Evolutionary conservation across 2,329 filamentous ascomycete genomes (phyloP).

Genomic region (Exophiala aquamarina): DNA sequence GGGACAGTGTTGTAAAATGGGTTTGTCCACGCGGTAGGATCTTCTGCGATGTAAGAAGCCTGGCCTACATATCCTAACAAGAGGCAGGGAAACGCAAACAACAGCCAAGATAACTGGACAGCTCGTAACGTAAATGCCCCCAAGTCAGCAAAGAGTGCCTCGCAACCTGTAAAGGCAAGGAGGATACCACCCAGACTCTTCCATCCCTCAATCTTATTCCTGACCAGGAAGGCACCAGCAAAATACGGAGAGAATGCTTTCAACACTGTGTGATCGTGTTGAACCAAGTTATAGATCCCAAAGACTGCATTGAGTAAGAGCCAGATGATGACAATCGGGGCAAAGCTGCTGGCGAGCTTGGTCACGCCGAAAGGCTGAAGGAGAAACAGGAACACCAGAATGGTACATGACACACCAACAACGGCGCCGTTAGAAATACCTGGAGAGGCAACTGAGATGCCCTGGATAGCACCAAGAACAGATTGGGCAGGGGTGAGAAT

Average conservation of each 20-base stretch:
- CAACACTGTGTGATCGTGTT: slow-evolving; percentile 50
- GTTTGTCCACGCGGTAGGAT: slow-evolving; percentile 64
- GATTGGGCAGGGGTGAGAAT: slow-evolving; percentile 59
- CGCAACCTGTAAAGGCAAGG: slow-evolving; percentile 74
- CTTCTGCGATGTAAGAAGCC: slow-evolving; percentile 66
- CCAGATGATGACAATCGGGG: slow-evolving; percentile 59
- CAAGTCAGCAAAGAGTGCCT: slow-evolving; percentile 75
- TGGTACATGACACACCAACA: slow-evolving; percentile 53
- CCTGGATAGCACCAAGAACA: slow-evolving; percentile 57
- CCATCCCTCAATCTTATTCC: slow-evolving; percentile 54
- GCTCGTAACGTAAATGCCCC: slow-evolving; percentile 70
- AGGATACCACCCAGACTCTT: slow-evolving; percentile 61
- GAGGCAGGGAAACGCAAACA: slow-evolving; percentile 67
- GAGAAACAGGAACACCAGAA: slow-evolving; percentile 53
- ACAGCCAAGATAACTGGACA: slow-evolving; percentile 72
- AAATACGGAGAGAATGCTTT: slow-evolving; percentile 54
- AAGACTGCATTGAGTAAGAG: slow-evolving; percentile 52
- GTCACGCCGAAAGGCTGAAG: slow-evolving; percentile 57
- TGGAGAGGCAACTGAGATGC: slow-evolving; percentile 49
- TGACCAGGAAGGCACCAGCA: slow-evolving; percentile 50
- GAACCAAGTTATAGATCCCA: slow-evolving; percentile 53
- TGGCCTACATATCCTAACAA: slow-evolving; percentile 65
- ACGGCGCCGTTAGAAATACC: slow-evolving; percentile 48
- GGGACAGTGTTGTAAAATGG: slow-evolving; percentile 73
- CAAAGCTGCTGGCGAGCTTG: slow-evolving; percentile 50